These are phyloP conservation scores for Trichoderma sp. DNA, from an alignment of 2,329 filamentous ascomycete genomes.

Conservation along the genomic window DNA sequence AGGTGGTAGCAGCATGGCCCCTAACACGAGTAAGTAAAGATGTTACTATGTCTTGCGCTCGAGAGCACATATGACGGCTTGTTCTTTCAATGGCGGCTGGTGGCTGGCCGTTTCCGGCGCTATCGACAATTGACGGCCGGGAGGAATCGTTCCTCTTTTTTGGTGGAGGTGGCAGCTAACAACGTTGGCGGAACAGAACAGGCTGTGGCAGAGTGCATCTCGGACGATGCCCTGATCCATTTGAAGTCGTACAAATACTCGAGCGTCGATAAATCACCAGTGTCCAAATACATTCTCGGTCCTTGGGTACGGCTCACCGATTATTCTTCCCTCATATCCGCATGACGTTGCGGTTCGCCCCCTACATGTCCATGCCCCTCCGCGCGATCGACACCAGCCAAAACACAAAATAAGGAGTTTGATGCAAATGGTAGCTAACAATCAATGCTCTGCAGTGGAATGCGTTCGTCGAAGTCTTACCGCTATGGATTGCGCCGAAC, in stretches of 20 bases:
- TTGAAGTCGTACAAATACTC: conserved; percentile 98
- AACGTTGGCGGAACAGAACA: conserved; percentile 38
- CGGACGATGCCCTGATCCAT: conserved; percentile 87
- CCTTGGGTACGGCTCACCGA: conserved; percentile 74
- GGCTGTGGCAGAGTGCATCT: conserved; percentile 73
- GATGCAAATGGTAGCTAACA: conserved; percentile 25
- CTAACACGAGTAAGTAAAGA: conserved; percentile 40
- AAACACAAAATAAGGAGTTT: not conserved
- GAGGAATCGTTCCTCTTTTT: conserved; percentile 8
- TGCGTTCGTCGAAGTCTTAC: conserved; percentile 86
- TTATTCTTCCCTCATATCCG: not conserved
- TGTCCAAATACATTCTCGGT: conserved; percentile 90
- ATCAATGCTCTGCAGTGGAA: conserved; percentile 73
- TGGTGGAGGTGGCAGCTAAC: conserved; percentile 9
- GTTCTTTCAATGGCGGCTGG: not conserved
- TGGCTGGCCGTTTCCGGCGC: not conserved
- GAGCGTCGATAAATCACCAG: conserved; percentile 90
- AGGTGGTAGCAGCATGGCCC: conserved; percentile 40
- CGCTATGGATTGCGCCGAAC: conserved; percentile 95
- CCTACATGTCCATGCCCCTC: conserved; percentile 2
- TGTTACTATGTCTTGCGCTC: not conserved
- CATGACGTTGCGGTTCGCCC: conserved; percentile 17
- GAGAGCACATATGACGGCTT: not conserved
- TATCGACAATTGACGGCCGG: conserved; percentile 20
- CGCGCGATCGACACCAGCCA: not conserved